These are phyloP conservation scores for Collybia sp. DNA, from an alignment of 768 basidiomycete species.

Conservation along the genomic window DNA sequence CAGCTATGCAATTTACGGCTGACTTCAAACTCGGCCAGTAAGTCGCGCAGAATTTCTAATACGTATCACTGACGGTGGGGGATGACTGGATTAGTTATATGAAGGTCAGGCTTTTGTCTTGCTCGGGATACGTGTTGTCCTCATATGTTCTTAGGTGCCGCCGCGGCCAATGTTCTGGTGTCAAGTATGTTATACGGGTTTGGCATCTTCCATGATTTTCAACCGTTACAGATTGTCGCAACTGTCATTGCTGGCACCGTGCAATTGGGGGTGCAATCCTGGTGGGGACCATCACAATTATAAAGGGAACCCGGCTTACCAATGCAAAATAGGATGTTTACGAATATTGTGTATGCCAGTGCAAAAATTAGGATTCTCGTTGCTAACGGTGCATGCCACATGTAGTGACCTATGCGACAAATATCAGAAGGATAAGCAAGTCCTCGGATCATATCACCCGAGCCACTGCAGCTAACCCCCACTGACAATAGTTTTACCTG, in stretches of 20 bases:
- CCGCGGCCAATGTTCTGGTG: slow-evolving; percentile 64
- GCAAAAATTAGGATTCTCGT: neutral
- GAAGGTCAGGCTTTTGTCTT: slow-evolving; percentile 23
- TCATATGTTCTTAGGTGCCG: slow-evolving; percentile 36
- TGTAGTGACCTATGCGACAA: slow-evolving; percentile 41
- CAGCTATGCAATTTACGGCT: slow-evolving; percentile 62
- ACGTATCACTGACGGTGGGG: too few species aligned
- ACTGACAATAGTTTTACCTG: slow-evolving; percentile 40
- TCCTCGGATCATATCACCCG: neutral
- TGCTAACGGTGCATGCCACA: neutral
- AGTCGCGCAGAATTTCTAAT: slow-evolving; percentile 22
- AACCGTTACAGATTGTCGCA: slow-evolving; percentile 38
- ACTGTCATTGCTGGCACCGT: slow-evolving; percentile 58
- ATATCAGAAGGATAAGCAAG: slow-evolving; percentile 38
- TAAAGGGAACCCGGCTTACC: neutral
- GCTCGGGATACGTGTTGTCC: neutral
- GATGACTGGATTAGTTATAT: slow-evolving; percentile 32
- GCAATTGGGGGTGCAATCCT: slow-evolving; percentile 62
- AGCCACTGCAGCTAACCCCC: neutral
- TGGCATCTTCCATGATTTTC: neutral
- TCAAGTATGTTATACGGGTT: slow-evolving; percentile 32
- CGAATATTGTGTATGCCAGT: slow-evolving; percentile 43
- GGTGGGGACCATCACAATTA: slow-evolving; percentile 28
- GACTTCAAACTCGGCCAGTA: slow-evolving; percentile 78
- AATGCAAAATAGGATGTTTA: slow-evolving; percentile 47